Evolutionary conservation across 495 filamentous ascomycete species (phyloP).

Genomic region (Elaphomyces granulatus): DNA sequence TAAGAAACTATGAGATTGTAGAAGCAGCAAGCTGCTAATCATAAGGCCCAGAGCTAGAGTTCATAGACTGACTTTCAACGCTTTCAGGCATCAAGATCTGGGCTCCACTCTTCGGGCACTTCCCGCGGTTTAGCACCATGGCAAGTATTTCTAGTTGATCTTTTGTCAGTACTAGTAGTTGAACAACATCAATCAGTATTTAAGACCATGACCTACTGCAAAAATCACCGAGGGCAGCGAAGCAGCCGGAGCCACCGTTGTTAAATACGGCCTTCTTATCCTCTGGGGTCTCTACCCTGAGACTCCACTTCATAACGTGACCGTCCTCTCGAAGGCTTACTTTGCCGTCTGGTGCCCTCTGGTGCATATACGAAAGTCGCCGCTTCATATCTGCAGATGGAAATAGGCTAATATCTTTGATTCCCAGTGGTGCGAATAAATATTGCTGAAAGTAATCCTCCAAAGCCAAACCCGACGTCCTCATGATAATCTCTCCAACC

Average conservation of each 20-base stretch:
- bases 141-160: constrained; percentile 19
- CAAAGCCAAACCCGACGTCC: constrained; percentile 31
- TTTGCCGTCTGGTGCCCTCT: constrained; percentile 20
- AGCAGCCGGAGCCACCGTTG: constrained; percentile 37
- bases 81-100: constrained; percentile 33
- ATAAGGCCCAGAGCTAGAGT: no score
- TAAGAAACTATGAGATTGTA: no score
- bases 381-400: constrained; percentile 34
- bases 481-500: constrained; percentile 39
- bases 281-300: constrained; percentile 19
- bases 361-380: constrained; percentile 33
- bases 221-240: constrained; percentile 36
- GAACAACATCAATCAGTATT: neutral
- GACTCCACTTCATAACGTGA: constrained; percentile 26
- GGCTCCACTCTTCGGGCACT: constrained; percentile 26
- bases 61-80: constrained; percentile 22
- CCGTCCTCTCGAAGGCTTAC: constrained; percentile 21
- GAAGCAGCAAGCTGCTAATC: no score
- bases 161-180: no score
- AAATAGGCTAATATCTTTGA: constrained; percentile 36
- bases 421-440: constrained; percentile 39
- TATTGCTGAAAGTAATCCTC: constrained; percentile 39
- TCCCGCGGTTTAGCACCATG: constrained; percentile 31
- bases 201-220: constrained; percentile 20
- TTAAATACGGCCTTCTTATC: constrained; percentile 27